Base-by-base conservation (phyloP, 2,329 filamentous ascomycete species). In the Penicillium olsonii region DNA sequence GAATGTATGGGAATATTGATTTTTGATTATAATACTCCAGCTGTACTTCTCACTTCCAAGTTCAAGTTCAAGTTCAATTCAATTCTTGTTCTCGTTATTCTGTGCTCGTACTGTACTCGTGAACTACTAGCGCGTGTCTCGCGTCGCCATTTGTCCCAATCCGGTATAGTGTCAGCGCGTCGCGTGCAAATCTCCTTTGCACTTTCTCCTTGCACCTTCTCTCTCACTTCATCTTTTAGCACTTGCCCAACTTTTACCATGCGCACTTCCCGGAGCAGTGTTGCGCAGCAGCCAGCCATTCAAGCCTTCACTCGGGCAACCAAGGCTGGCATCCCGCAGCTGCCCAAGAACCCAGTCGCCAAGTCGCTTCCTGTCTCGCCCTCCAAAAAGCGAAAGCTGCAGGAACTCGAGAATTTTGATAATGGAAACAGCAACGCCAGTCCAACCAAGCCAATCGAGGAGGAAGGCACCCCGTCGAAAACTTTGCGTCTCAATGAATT, bases 301-400 rank as follows among this genome's bases (percentile, higher is more conserved):
- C 69, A 71, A 55, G 65, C 63, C 49, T 78, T 78, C 55, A 66
- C 74, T 50, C 71, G 68, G 56, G 62, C 75, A 49, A 72, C 70
- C 38, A 78, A 78, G 57, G 67, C 73, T 33, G 68, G 68, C 5
- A 50, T 65, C 15, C 45, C 58, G 41, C 67, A 67, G 45, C 45
- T 60, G 14, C 59, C 68, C n/a, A n/a, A 12, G 12, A 31, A 11
- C 4, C 5, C 12, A 31, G 29, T 31, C 12, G 29, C 37, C 24
- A 50, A 54, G n/a, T 46, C 58, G 44, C 58, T 67, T 22, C 55
- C 66, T 27, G 59, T 62, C 41, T 66, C 69, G 29, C 70, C 70
- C 48, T 70, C 69, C 39, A 72, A 71, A 55, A 74, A 74, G 52
- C 65, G 67, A 42, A 73, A 72, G 55, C 55, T 71, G 26, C 63